Evolutionary conservation across 495 filamentous ascomycete species (phyloP).

Genomic region (Podospora tetraspora): DNA sequence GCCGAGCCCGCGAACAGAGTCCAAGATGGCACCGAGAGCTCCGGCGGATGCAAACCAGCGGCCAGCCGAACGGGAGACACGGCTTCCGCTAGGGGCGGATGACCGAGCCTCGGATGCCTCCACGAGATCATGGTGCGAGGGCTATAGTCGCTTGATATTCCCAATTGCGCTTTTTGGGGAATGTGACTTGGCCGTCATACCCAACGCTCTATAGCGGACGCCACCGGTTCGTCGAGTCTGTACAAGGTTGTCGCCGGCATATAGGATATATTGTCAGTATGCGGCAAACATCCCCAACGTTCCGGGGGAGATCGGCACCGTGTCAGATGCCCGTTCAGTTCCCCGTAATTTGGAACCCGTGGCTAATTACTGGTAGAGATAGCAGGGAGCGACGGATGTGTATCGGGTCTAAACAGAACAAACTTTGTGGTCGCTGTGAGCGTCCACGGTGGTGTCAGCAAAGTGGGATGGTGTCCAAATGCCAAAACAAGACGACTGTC

Average conservation of each 20-base stretch:
- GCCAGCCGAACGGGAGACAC: neutral
- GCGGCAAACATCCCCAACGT: neutral
- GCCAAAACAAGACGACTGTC: neutral
- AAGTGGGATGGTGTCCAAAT: neutral
- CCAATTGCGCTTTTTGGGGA: neutral
- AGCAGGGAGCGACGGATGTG: neutral
- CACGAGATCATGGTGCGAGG: neutral
- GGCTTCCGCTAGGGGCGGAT: neutral
- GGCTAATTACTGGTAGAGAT: neutral
- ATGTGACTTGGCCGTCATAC: neutral
- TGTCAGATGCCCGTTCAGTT: neutral
- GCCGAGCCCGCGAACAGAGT: neutral
- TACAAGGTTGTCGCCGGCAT: constrained; percentile 17
- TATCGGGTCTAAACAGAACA: neutral
- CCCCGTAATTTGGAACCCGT: neutral
- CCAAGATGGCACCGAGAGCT: neutral
- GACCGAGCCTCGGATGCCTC: neutral
- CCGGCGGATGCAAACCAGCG: neutral
- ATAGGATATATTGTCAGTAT: constrained; percentile 4
- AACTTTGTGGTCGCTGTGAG: neutral
- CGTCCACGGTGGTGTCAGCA: neutral
- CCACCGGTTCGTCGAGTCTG: constrained; percentile 18
- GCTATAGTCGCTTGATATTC: neutral
- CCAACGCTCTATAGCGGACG: neutral
- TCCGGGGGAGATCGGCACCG: constrained; percentile 5